Evolutionary conservation across 2,329 filamentous ascomycete species (phyloP).

Genomic region (Claviceps lovelessii): DNA sequence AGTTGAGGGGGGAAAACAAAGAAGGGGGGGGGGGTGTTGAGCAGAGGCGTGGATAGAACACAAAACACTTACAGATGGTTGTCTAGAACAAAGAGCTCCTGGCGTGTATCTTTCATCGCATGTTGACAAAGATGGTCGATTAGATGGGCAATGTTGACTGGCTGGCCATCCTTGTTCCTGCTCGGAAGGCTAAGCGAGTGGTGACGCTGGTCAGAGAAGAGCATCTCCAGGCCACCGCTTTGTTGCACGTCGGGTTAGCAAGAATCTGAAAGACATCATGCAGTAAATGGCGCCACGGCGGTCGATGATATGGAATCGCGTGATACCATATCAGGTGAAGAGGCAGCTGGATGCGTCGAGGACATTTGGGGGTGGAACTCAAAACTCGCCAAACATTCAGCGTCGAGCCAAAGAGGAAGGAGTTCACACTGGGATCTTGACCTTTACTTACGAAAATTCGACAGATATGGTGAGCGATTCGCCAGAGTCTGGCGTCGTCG

Average conservation of each 20-base stretch:
- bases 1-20: not conserved
- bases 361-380: not conserved
- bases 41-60: conserved; percentile 4
- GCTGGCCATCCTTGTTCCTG: conserved; percentile 41
- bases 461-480: conserved; percentile 45
- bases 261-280: not conserved
- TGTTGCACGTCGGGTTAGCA: not conserved
- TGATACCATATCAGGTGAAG: not conserved
- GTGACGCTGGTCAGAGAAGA: conserved; percentile 72
- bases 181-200: conserved; percentile 57
- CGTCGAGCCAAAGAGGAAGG: not conserved
- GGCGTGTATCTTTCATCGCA: conserved; percentile 70
- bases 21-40: no score
- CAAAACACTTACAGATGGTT: conserved; percentile 59
- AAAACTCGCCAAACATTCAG: not conserved
- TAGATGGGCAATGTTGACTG: conserved; percentile 58
- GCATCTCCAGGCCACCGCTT: conserved; percentile 84
- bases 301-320: not conserved
- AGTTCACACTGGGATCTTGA: not conserved
- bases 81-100: conserved; percentile 81
- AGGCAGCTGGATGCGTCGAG: not conserved
- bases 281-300: not conserved
- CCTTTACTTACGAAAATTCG: conserved; percentile 46
- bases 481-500: not conserved
- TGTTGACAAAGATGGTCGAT: conserved; percentile 67